phyloP scores from a whole-genome alignment of 768 basidiomycete genomes.

The Mrakia hoshinonis region DNA sequence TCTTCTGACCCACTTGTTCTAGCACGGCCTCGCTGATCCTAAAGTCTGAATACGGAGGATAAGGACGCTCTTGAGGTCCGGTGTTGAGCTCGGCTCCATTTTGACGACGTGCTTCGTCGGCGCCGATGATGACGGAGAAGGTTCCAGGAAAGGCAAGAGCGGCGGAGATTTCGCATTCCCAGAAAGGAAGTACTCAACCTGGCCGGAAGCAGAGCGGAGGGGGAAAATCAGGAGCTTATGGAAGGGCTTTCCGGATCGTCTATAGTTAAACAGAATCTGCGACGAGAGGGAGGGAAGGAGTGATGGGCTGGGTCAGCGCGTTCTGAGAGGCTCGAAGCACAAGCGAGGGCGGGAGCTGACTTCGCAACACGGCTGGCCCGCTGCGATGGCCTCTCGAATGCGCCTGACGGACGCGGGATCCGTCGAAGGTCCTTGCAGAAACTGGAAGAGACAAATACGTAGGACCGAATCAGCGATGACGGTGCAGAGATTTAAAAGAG shows the following conservation, averaged over 20 bases:
- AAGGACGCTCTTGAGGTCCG: neutral
- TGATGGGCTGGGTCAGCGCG: no score
- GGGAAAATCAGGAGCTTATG: neutral
- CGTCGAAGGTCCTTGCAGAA: neutral
- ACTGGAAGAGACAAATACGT: no score
- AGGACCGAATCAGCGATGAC: no score
- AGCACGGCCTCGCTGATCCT: neutral
- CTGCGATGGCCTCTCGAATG: neutral
- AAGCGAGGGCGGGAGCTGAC: no score
- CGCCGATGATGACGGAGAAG: slow-evolving; percentile 1
- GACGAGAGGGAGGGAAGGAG: no score
- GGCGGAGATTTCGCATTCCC: no score
- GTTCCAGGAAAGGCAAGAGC: slow-evolving; percentile 1
- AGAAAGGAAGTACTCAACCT: no score
- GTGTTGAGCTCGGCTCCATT: neutral
- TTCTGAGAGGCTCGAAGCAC: no score
- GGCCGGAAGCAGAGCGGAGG: neutral
- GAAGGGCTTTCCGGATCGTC: neutral
- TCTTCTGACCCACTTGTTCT: neutral
- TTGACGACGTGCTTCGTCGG: neutral
- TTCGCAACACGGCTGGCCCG: slow-evolving; percentile 1
- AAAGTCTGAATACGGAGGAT: neutral
- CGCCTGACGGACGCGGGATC: neutral
- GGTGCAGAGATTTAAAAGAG: no score
- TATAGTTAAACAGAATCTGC: slow-evolving; percentile 8